Conservation (phyloP, 2,329 filamentous ascomycete genomes). For the Trichoderma simmonsii region DNA sequence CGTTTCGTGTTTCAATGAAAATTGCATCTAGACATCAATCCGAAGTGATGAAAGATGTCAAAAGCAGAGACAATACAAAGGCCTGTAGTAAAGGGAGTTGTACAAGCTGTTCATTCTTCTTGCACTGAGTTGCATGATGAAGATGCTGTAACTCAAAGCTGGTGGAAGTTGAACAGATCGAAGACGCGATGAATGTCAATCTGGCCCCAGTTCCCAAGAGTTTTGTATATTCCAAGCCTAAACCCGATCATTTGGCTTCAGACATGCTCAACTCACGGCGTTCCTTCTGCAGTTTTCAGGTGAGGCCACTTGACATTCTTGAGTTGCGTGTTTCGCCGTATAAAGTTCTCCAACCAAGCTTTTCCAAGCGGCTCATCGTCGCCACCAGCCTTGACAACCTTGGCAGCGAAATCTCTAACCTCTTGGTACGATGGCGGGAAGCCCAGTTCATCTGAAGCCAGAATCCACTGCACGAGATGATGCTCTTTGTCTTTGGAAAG, state of each 20-base stretch:
- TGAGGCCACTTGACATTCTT: not conserved
- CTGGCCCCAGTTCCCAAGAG: not conserved
- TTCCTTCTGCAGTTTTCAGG: not conserved
- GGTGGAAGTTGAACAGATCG: not conserved
- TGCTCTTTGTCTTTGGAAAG: constrained; percentile 17
- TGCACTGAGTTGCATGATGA: not conserved
- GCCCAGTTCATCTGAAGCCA: not conserved
- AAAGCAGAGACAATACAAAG: not conserved
- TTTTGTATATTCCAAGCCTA: not conserved
- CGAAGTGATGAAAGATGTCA: not conserved
- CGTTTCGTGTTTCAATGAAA: not conserved
- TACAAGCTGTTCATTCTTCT: not conserved
- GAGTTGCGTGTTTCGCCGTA: constrained; percentile 9
- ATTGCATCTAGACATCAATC: not conserved
- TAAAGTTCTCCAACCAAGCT: constrained; percentile 16
- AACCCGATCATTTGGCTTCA: not conserved
- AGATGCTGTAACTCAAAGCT: not conserved
- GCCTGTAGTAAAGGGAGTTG: not conserved
- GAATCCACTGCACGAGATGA: constrained; percentile 16
- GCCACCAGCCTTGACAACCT: constrained; percentile 7
- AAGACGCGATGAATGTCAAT: not conserved
- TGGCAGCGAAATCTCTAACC: not conserved
- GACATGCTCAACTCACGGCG: not conserved
- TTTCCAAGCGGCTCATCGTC: constrained; percentile 17
- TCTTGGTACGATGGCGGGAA: constrained; percentile 12